phyloP scores from a whole-genome alignment of 495 filamentous ascomycete genomes.

The Hapsidospora chrysogenum region DNA sequence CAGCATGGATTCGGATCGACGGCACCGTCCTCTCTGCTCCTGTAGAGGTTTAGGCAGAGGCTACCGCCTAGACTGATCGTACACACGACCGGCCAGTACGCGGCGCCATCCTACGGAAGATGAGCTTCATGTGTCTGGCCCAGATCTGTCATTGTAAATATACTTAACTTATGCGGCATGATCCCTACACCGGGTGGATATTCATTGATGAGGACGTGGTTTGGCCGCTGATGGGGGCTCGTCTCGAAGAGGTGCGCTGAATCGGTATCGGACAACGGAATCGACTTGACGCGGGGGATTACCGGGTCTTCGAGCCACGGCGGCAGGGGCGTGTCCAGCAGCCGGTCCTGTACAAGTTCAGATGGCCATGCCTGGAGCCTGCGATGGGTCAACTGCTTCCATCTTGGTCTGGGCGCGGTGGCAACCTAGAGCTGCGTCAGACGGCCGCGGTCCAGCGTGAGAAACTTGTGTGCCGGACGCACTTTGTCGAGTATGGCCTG shows the following conservation, averaged over 20 bases:
- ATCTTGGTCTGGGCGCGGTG: conserved; percentile 55
- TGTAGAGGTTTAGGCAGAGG: conserved; percentile 64
- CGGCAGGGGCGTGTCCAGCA: conserved; percentile 63
- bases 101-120: conserved; percentile 44
- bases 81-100: conserved; percentile 76
- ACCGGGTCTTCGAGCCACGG: conserved; percentile 59
- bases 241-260: conserved; percentile 40
- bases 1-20: conserved; percentile 30
- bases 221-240: conserved; percentile 60
- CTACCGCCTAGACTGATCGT: conserved; percentile 71
- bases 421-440: conserved; percentile 19
- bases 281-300: conserved; percentile 43
- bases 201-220: conserved; percentile 90
- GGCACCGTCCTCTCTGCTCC: conserved; percentile 37
- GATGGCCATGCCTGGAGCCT: conserved; percentile 85
- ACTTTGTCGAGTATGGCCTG: conserved; percentile 51
- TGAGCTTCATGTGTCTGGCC: conserved; percentile 2
- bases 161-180: conserved; percentile 65
- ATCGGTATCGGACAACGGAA: conserved; percentile 16
- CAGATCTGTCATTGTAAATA: conserved; percentile 6
- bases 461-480: conserved; percentile 3
- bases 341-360: conserved; percentile 51
- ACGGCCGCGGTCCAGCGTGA: neutral
- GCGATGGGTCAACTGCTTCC: conserved; percentile 72
- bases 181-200: conserved; percentile 81